Percentiles rank a stretch among this genome's conserved stretches.
phyloP scores from a whole-genome alignment of 441 rosid genomes.

The Erysimum pusillum region DNA sequence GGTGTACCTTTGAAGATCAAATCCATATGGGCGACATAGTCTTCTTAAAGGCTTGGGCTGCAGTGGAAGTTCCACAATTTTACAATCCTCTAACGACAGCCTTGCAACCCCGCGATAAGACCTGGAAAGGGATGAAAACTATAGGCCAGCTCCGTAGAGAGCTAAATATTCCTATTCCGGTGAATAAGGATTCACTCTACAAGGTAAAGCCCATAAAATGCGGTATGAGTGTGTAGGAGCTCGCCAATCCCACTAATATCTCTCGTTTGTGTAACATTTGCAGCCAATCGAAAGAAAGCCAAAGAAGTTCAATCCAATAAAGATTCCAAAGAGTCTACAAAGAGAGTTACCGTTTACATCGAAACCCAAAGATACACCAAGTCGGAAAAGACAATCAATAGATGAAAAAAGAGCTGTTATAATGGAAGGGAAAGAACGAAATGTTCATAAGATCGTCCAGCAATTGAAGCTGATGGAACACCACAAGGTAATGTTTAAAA shows the following conservation, averaged over 20 bases:
- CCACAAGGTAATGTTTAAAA: conserved; percentile 61
- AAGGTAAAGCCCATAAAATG: conserved; percentile 58
- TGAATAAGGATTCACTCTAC: conserved; percentile 88
- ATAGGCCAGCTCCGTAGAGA: conserved; percentile 84
- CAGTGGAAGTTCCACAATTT: conserved; percentile 79
- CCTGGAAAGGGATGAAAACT: conserved; percentile 96
- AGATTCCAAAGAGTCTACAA: conserved; percentile 76
- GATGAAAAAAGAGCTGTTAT: conserved; percentile 81
- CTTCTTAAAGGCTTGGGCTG: conserved; percentile 84
- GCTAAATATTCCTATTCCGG: conserved; percentile 68
- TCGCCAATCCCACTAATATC: neutral
- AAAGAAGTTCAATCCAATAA: conserved; percentile 80
- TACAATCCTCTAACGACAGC: conserved; percentile 89
- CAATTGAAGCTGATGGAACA: conserved; percentile 63
- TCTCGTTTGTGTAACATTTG: conserved; percentile 30
- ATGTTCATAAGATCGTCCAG: conserved; percentile 62
- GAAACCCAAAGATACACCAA: conserved; percentile 76
- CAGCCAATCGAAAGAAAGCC: conserved; percentile 83
- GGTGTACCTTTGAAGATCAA: conserved; percentile 97
- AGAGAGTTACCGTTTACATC: conserved; percentile 75
- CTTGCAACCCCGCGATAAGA: conserved; percentile 79
- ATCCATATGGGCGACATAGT: conserved; percentile 90
- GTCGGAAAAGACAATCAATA: conserved; percentile 56
- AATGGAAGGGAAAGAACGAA: conserved; percentile 73
- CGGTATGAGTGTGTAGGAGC: neutral